These are phyloP conservation scores for Purshia tridentata DNA, from an alignment of 306 rosid species.

Conservation along the genomic window DNA sequence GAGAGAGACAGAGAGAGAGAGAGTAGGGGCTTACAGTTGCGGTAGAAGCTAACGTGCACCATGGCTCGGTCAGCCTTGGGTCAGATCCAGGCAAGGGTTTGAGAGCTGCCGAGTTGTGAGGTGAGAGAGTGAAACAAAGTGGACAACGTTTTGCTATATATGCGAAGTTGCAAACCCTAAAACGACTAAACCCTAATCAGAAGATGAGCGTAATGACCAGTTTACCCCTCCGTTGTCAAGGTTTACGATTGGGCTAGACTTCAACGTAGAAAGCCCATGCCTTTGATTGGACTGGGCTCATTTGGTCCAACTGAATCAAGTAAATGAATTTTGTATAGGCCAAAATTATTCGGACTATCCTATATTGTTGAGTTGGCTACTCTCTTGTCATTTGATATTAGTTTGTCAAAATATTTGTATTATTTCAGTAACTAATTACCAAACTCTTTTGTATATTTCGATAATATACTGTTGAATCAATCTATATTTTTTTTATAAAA, in stretches of 20 bases:
- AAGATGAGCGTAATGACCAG: neutral
- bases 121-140: neutral
- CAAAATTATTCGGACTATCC: too few relatives aligned
- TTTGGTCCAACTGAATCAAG: neutral
- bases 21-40: constrained; percentile 24
- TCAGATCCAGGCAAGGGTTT: neutral
- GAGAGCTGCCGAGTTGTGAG: neutral
- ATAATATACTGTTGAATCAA: too few relatives aligned
- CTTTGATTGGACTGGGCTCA: neutral
- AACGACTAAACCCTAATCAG: constrained; percentile 11
- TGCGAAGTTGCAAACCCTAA: constrained; percentile 9
- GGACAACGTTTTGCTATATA: constrained; percentile 4
- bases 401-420: too few relatives aligned
- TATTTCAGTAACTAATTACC: too few relatives aligned
- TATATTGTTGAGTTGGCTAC: too few relatives aligned
- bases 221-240: neutral
- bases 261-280: neutral
- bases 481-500: too few relatives aligned
- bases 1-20: too few relatives aligned
- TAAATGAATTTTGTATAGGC: too few relatives aligned
- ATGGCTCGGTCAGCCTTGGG: constrained; percentile 17
- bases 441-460: too few relatives aligned
- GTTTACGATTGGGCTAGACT: neutral
- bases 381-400: too few relatives aligned
- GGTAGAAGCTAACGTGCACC: constrained; percentile 39